Conservation (phyloP, 805 yeast genomes). For the Candida hungchunana region DNA sequence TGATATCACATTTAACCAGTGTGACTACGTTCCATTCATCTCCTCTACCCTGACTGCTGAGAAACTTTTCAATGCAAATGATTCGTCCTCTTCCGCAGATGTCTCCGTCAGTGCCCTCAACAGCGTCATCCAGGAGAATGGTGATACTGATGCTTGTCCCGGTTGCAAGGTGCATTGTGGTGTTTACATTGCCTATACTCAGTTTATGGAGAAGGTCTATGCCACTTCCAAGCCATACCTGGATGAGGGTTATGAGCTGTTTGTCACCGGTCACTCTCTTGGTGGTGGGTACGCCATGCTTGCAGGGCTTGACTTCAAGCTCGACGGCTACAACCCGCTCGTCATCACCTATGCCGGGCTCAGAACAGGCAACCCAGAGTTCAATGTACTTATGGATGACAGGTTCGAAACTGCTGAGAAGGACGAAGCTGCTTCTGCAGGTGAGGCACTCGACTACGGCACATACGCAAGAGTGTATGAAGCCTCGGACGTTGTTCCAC, state of each 20-base stretch:
- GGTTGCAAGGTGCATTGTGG: conserved; percentile 64
- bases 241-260: conserved; percentile 43
- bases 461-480: conserved; percentile 51
- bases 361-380: conserved; percentile 50
- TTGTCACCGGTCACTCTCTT: conserved; percentile 69
- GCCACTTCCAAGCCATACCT: conserved; percentile 29
- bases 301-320: conserved; percentile 55
- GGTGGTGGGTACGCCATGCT: conserved; percentile 69
- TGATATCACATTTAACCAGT: conserved; percentile 48
- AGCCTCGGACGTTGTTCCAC: conserved; percentile 53
- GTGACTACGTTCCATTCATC: conserved; percentile 40
- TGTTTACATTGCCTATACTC: conserved; percentile 44
- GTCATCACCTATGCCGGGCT: conserved; percentile 64
- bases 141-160: conserved; percentile 33
- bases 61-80: conserved; percentile 1
- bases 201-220: conserved; percentile 37
- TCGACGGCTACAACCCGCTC: conserved; percentile 52
- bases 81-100: neutral
- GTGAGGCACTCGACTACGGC: conserved; percentile 26
- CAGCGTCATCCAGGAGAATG: conserved; percentile 3
- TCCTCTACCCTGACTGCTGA: conserved; percentile 1
- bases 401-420: conserved; percentile 38
- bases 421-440: conserved; percentile 27
- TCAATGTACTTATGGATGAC: conserved; percentile 49
- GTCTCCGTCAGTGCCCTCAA: neutral